A percentile compares a stretch with the other conserved stretches of the same genome.
phyloP scores from a whole-genome alignment of 1,139 yeast genomes.

The Sugiyamaella paludigena region DNA sequence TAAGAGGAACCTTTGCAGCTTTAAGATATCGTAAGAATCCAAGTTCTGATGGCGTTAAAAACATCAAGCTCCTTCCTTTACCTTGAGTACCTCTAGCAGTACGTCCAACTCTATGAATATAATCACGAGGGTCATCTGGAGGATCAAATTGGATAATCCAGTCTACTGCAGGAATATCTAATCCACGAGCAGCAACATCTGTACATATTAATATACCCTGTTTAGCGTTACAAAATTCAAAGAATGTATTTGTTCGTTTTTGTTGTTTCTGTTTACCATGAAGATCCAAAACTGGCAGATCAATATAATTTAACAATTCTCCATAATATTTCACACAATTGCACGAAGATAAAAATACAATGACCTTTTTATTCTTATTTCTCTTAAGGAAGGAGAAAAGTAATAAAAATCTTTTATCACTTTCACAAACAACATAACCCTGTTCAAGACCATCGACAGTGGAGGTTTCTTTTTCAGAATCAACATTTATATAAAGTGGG shows the following conservation, averaged over 20 bases:
- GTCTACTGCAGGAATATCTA: slow-evolving; percentile 95
- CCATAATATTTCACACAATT: slow-evolving; percentile 96
- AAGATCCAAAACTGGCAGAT: slow-evolving; percentile 89
- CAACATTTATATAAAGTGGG: slow-evolving; percentile 93
- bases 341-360: slow-evolving; percentile 94
- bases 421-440: slow-evolving; percentile 96
- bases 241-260: slow-evolving; percentile 94
- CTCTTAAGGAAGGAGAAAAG: slow-evolving; percentile 90
- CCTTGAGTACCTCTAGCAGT: slow-evolving; percentile 95
- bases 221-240: slow-evolving; percentile 95
- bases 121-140: slow-evolving; percentile 98
- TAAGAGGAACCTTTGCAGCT: slow-evolving; percentile 95
- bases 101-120: slow-evolving; percentile 96
- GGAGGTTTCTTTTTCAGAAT: slow-evolving; percentile 70
- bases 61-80: slow-evolving; percentile 92
- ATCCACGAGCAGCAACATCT: slow-evolving; percentile 97
- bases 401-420: slow-evolving; percentile 87
- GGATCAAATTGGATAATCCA: slow-evolving; percentile 98
- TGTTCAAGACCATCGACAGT: slow-evolving; percentile 98
- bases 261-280: slow-evolving; percentile 99
- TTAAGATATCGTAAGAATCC: slow-evolving; percentile 93
- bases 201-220: slow-evolving; percentile 92
- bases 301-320: slow-evolving; percentile 90
- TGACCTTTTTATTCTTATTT: slow-evolving; percentile 79
- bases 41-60: slow-evolving; percentile 86